A percentile compares a stretch with the other conserved stretches of the same genome.
These are phyloP conservation scores for Albugo laibachii DNA, from an alignment of 352 stramenopile genomes.

Conservation along the genomic window DNA sequence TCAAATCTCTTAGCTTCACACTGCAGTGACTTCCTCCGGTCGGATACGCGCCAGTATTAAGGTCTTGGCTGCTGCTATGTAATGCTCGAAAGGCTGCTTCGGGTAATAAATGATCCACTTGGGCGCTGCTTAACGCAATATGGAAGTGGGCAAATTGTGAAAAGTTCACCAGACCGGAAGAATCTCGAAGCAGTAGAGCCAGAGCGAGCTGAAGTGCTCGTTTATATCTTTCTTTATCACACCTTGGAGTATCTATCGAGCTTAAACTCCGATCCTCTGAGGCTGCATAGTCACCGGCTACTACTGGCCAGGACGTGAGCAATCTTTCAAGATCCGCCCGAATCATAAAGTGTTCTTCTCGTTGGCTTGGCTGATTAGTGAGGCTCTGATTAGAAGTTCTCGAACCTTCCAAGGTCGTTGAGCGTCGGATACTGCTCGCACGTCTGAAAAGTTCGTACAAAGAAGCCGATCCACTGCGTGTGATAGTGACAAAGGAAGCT, in stretches of 20 bases:
- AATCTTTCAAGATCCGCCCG: neutral
- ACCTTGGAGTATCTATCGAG: neutral
- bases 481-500: slow-evolving; percentile 70
- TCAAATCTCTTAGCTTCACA: slow-evolving; percentile 2
- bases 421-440: slow-evolving; percentile 15
- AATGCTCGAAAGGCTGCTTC: slow-evolving; percentile 61
- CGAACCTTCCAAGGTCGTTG: neutral
- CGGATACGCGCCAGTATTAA: neutral
- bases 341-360: neutral
- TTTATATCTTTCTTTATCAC: slow-evolving; percentile 14
- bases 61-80: slow-evolving; percentile 1
- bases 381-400: neutral
- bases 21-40: neutral
- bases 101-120: slow-evolving; percentile 47
- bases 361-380: no score
- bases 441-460: slow-evolving; percentile 58
- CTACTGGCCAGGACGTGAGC: neutral
- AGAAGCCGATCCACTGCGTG: slow-evolving; percentile 49
- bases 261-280: neutral
- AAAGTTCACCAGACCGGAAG: slow-evolving; percentile 62
- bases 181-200: slow-evolving; percentile 49
- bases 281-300: neutral
- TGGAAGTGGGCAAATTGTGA: slow-evolving; percentile 80
- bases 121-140: slow-evolving; percentile 46
- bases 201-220: slow-evolving; percentile 38